phyloP scores from a whole-genome alignment of 768 basidiomycete species.

The Macrolepiota albuminosa region DNA sequence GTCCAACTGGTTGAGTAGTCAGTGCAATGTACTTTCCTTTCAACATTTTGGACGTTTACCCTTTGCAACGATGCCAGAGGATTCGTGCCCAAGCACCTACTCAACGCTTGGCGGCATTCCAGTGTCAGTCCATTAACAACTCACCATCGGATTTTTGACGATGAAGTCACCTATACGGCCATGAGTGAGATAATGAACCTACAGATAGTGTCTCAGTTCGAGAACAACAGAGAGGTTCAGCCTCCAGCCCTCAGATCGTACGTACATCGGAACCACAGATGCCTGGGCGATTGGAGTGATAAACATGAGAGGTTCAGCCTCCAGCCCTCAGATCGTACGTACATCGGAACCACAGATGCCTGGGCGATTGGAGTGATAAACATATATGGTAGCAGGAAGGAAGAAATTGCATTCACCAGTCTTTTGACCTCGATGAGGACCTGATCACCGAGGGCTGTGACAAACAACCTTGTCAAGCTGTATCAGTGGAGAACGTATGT shows the following conservation, averaged over 20 bases:
- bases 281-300: constrained; percentile 36
- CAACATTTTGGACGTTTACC: constrained; percentile 30
- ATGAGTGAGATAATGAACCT: constrained; percentile 79
- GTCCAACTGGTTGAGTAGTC: constrained; percentile 51
- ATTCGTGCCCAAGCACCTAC: constrained; percentile 95
- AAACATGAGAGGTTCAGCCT: constrained; percentile 4
- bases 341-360: constrained; percentile 94
- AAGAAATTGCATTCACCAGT: constrained; percentile 51
- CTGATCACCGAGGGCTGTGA: constrained; percentile 61
- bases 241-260: constrained; percentile 22
- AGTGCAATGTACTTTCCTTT: background rate
- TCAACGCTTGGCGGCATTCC: constrained; percentile 45
- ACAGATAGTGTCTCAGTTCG: constrained; percentile 11
- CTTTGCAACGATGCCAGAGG: constrained; percentile 72
- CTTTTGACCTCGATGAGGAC: constrained; percentile 90
- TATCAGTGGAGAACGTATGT: background rate
- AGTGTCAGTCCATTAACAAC: background rate
- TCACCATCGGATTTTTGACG: constrained; percentile 76
- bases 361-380: constrained; percentile 21
- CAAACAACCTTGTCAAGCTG: background rate
- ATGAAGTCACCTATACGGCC: constrained; percentile 79
- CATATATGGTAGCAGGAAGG: background rate
- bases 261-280: constrained; percentile 88
- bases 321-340: constrained; percentile 25
- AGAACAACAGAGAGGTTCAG: constrained; percentile 9